Evolutionary conservation across 1,284 basidiomycete genomes (phyloP).

Genomic region (Bjerkandera adusta): DNA sequence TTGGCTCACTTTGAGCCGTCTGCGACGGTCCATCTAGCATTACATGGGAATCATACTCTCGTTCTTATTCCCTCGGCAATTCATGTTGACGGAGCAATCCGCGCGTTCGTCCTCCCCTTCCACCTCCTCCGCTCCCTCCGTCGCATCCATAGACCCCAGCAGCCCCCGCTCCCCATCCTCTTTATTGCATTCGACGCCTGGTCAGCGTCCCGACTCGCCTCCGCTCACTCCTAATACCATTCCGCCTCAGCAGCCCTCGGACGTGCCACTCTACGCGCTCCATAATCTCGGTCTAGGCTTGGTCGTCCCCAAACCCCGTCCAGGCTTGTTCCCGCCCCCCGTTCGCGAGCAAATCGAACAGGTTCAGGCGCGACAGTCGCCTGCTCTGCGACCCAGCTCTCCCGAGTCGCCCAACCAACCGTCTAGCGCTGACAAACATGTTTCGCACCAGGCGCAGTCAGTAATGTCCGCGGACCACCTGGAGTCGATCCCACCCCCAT

Average conservation of each 20-base stretch:
- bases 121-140: constrained; percentile 22
- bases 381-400: constrained; percentile 21
- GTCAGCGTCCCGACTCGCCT: constrained; percentile 8
- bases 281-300: constrained; percentile 30
- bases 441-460: constrained; percentile 5
- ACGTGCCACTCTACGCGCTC: constrained; percentile 22
- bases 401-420: constrained; percentile 17
- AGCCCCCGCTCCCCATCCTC: constrained; percentile 10
- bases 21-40: constrained; percentile 5
- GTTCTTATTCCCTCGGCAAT: constrained; percentile 30
- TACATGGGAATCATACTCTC: constrained; percentile 35
- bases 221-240: constrained; percentile 16
- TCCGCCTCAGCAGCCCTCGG: constrained; percentile 20
- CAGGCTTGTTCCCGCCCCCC: constrained; percentile 23
- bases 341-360: constrained; percentile 13
- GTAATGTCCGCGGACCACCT: constrained; percentile 4
- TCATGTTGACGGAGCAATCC: constrained; percentile 29
- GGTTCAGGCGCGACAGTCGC: constrained; percentile 21
- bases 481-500: constrained; percentile 14
- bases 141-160: constrained; percentile 7
- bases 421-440: constrained; percentile 14
- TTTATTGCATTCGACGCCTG: constrained; percentile 15
- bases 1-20: constrained; percentile 3
- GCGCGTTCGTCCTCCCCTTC: constrained; percentile 24
- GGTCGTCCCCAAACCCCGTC: constrained; percentile 24